phyloP scores from a whole-genome alignment of 2,329 filamentous ascomycete genomes.

The Aureobasidium sp. region DNA sequence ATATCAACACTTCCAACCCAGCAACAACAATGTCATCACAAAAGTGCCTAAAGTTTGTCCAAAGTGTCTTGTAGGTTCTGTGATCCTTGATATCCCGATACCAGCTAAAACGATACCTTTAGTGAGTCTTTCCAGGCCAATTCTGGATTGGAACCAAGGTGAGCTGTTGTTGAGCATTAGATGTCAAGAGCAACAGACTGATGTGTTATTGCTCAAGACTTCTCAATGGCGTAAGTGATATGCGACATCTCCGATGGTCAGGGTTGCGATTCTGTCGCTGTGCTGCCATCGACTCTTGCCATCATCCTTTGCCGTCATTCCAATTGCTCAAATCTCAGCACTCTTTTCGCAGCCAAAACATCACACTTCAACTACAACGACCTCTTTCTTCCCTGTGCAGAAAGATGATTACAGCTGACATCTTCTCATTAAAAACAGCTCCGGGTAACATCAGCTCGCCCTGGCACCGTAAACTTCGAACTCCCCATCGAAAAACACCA shows the following conservation, averaged over 20 bases:
- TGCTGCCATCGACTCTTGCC: background rate
- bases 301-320: no score
- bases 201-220: slow-evolving; percentile 27
- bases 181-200: background rate
- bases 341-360: no score
- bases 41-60: slow-evolving; percentile 14
- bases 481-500: slow-evolving; percentile 68
- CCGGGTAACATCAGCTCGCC: slow-evolving; percentile 55
- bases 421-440: slow-evolving; percentile 45
- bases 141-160: slow-evolving; percentile 87
- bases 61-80: slow-evolving; percentile 6
- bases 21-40: slow-evolving; percentile 3
- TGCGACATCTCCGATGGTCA: background rate
- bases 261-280: no score
- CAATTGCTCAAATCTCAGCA: no score
- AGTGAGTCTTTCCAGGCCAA: slow-evolving; percentile 78
- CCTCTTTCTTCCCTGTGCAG: no score
- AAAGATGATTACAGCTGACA: background rate
- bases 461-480: slow-evolving; percentile 68
- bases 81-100: no score
- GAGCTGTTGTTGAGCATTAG: slow-evolving; percentile 17
- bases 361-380: no score
- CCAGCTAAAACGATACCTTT: slow-evolving; percentile 36
- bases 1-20: background rate
- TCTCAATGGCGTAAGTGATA: slow-evolving; percentile 34